Percentiles rank a stretch among this genome's conserved stretches.
Evolutionary conservation across 2,329 filamentous ascomycete genomes (phyloP).

Genomic region (Calonectria pauciramosa): DNA sequence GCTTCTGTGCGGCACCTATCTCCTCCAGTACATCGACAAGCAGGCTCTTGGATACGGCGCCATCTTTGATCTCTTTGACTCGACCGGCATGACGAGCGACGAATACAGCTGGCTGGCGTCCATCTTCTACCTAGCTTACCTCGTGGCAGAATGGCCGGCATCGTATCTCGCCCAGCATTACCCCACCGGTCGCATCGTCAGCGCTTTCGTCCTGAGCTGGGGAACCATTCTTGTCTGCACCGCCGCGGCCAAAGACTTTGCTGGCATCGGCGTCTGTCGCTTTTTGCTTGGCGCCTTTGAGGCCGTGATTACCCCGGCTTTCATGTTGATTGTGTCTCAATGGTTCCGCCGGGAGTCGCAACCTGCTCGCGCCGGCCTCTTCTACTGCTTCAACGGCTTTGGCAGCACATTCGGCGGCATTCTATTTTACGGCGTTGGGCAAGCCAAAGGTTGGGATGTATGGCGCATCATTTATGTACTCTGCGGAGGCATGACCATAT

Average conservation of each 20-base stretch:
- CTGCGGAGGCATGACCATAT: conserved; percentile 61
- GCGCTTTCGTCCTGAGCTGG: conserved; percentile 52
- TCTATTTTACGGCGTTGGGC: conserved; percentile 66
- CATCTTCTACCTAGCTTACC: conserved; percentile 67
- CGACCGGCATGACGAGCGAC: conserved; percentile 59
- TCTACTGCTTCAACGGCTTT: conserved; percentile 59
- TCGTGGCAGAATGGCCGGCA: conserved; percentile 58
- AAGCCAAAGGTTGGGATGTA: conserved; percentile 59
- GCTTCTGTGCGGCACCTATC: conserved; percentile 63
- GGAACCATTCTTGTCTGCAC: conserved; percentile 60
- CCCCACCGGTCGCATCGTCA: conserved; percentile 52
- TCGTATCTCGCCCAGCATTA: conserved; percentile 52
- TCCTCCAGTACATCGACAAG: conserved; percentile 70
- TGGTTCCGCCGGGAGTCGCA: conserved; percentile 63
- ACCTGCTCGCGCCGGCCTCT: conserved; percentile 60
- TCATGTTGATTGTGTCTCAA: conserved; percentile 65
- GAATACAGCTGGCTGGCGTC: conserved; percentile 69
- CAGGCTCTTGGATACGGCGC: conserved; percentile 66
- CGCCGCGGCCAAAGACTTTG: conserved; percentile 57
- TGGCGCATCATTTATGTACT: conserved; percentile 69
- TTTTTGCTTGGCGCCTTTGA: conserved; percentile 64
- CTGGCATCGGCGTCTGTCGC: conserved; percentile 59
- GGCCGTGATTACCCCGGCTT: conserved; percentile 62
- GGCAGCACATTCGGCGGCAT: conserved; percentile 60
- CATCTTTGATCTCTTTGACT: conserved; percentile 67